Percentiles rank a stretch among this genome's conserved stretches.
phyloP scores from a whole-genome alignment of 768 basidiomycete genomes.

The Panaeolus cyanescens region DNA sequence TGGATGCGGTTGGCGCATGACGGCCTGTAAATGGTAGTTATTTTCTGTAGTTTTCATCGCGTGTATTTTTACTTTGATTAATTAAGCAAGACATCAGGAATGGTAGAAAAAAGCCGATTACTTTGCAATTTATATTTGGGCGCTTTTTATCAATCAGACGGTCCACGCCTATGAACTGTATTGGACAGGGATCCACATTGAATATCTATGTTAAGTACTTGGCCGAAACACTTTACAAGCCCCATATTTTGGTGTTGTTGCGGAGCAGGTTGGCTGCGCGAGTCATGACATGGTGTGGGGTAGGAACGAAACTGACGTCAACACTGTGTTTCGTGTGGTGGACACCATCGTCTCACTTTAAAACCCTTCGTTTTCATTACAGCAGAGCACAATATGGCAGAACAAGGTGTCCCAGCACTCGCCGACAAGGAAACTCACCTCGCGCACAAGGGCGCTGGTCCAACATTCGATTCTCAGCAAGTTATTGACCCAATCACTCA shows the following conservation, averaged over 20 bases:
- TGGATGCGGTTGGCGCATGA: conserved; percentile 33
- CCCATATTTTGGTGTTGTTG: too few species aligned
- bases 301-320: background rate
- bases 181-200: background rate
- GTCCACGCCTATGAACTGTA: background rate
- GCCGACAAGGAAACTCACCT: background rate
- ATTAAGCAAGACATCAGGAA: background rate
- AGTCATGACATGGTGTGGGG: background rate
- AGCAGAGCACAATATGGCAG: background rate
- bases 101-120: background rate
- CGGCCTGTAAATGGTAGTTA: background rate
- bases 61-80: background rate
- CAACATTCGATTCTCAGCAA: conserved; percentile 1
- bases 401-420: background rate
- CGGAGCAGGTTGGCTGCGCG: background rate
- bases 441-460: background rate
- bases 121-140: background rate
- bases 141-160: background rate
- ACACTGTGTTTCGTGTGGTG: background rate
- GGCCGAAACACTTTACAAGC: too few species aligned
- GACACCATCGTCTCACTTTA: background rate
- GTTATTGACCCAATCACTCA: conserved; percentile 46
- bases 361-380: background rate
- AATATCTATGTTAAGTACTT: too few species aligned
- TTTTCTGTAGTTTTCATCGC: background rate